These are phyloP conservation scores for Pichia paraexigua DNA, from an alignment of 805 yeast genomes.

Conservation along the genomic window DNA sequence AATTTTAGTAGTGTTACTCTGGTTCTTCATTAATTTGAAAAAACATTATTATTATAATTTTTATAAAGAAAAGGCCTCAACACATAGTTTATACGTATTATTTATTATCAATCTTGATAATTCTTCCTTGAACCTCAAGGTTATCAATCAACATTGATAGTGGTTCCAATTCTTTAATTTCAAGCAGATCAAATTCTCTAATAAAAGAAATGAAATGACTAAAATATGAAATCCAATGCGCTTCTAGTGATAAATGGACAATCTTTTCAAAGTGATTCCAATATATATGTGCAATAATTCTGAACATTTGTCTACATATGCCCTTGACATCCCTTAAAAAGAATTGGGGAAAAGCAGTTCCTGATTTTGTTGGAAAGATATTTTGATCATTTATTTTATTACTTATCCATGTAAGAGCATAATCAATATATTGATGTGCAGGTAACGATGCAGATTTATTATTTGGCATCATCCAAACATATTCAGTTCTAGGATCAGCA, in stretches of 20 bases:
- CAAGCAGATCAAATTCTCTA: slow-evolving; percentile 76
- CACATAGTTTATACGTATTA: background rate
- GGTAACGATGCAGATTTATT: slow-evolving; percentile 82
- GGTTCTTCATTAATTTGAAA: no score
- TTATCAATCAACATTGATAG: slow-evolving; percentile 66
- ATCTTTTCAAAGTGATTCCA: slow-evolving; percentile 91
- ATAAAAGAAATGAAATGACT: slow-evolving; percentile 88
- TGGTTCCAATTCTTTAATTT: slow-evolving; percentile 72
- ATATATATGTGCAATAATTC: slow-evolving; percentile 92
- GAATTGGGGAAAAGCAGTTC: slow-evolving; percentile 82
- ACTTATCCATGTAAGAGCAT: slow-evolving; percentile 84
- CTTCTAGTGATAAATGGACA: slow-evolving; percentile 86
- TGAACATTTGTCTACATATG: slow-evolving; percentile 84
- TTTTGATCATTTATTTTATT: slow-evolving; percentile 83
- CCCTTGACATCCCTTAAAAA: slow-evolving; percentile 78
- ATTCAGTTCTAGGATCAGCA: slow-evolving; percentile 89
- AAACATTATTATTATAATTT: no score
- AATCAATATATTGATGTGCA: slow-evolving; percentile 87
- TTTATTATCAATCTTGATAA: slow-evolving; percentile 25
- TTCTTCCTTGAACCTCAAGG: slow-evolving; percentile 82
- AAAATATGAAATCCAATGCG: slow-evolving; percentile 97
- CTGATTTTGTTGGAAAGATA: slow-evolving; percentile 85
- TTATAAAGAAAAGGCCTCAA: background rate
- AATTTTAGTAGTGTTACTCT: no score
- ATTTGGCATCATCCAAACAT: slow-evolving; percentile 68